Percentiles rank a stretch among this genome's conserved stretches.
These are phyloP conservation scores for Pseudevernia furfuracea DNA, from an alignment of 495 filamentous ascomycete species.

Conservation along the genomic window DNA sequence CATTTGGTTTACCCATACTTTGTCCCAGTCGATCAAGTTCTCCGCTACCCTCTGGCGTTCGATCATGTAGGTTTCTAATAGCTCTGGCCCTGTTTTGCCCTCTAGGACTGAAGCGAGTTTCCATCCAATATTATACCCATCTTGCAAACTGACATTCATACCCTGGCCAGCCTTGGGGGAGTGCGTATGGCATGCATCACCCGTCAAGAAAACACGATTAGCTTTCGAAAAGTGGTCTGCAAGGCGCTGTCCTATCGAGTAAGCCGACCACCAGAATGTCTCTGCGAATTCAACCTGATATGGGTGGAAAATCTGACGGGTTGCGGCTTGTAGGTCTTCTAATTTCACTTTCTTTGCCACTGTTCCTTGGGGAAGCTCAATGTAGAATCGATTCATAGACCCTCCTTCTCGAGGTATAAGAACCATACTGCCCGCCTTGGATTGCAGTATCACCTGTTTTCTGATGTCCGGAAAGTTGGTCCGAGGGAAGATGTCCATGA, in stretches of 20 bases:
- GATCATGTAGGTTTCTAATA: not conserved
- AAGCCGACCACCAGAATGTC: conserved; percentile 9
- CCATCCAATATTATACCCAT: conserved; percentile 14
- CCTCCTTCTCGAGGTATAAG: conserved; percentile 10
- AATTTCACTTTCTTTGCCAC: conserved; percentile 6
- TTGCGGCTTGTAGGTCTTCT: conserved; percentile 5
- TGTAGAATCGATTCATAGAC: conserved; percentile 3
- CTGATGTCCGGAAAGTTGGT: conserved; percentile 54
- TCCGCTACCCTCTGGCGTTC: not conserved
- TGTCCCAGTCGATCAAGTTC: conserved; percentile 2
- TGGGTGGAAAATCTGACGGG: conserved; percentile 6
- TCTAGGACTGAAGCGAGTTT: conserved; percentile 8
- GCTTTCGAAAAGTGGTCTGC: conserved; percentile 3
- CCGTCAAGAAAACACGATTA: conserved; percentile 6
- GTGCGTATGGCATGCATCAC: conserved; percentile 12
- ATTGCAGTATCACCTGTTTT: not conserved
- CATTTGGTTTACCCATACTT: not conserved
- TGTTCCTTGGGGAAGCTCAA: conserved; percentile 3
- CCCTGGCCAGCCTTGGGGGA: conserved; percentile 10
- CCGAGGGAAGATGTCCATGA: conserved; percentile 67
- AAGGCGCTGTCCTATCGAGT: conserved; percentile 1
- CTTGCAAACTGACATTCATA: conserved; percentile 25
- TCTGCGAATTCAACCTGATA: conserved; percentile 10
- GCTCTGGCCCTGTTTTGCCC: not conserved
- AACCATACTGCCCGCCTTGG: not conserved